Evolutionary conservation across 371 early-diverging fungal genomes (phyloP).

Genomic region (Saksenaea oblongispora): DNA sequence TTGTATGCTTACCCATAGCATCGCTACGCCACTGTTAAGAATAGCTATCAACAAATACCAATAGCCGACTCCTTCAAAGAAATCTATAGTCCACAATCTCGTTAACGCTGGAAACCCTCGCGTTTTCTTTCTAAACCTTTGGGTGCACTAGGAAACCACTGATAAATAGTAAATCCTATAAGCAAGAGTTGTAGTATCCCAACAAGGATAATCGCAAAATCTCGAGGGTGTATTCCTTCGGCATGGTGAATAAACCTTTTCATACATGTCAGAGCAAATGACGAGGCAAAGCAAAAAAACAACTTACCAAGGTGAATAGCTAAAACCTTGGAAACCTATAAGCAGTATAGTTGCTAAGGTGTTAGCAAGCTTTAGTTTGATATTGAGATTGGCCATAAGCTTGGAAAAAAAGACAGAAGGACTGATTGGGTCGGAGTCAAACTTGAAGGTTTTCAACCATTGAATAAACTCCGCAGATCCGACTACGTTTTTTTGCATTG

Average conservation of each 20-base stretch:
- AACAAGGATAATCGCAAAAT: slow-evolving; percentile 38
- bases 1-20: slow-evolving; percentile 34
- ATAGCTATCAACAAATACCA: slow-evolving; percentile 46
- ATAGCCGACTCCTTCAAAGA: slow-evolving; percentile 41
- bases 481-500: too few relatives aligned
- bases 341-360: slow-evolving; percentile 41
- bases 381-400: slow-evolving; percentile 40
- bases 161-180: slow-evolving; percentile 49
- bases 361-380: slow-evolving; percentile 44
- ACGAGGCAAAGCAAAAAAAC: background rate
- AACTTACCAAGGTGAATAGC: slow-evolving; percentile 34
- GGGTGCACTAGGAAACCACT: slow-evolving; percentile 48
- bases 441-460: too few relatives aligned
- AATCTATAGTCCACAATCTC: slow-evolving; percentile 14
- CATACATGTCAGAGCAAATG: background rate
- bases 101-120: background rate
- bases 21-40: slow-evolving; percentile 32
- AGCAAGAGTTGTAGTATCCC: slow-evolving; percentile 38
- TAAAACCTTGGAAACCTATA: slow-evolving; percentile 40
- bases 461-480: too few relatives aligned
- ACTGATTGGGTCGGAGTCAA: too few relatives aligned
- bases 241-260: slow-evolving; percentile 38
- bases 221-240: slow-evolving; percentile 34
- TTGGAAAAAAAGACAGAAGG: slow-evolving; percentile 6
- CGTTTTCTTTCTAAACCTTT: slow-evolving; percentile 32